A percentile compares a stretch with the other conserved stretches of the same genome.
Evolutionary conservation across 164 flowering plant species (phyloP).

Genomic region (Liquidambar formosana): DNA sequence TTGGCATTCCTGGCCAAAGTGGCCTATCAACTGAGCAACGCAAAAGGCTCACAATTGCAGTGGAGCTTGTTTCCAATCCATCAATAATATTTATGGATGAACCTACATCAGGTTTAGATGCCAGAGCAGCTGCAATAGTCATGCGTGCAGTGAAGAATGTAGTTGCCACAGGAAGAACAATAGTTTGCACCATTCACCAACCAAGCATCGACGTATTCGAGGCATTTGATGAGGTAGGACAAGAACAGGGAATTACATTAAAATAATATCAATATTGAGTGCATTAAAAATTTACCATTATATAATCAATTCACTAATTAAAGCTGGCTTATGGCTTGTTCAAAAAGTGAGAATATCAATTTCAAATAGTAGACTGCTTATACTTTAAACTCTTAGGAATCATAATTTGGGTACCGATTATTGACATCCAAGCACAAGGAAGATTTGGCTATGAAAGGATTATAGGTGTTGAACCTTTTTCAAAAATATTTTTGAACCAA

Average conservation of each 20-base stretch:
- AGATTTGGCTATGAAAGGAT: too few species aligned
- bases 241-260: neutral
- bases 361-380: too few species aligned
- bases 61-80: slow-evolving; percentile 57
- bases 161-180: slow-evolving; percentile 53
- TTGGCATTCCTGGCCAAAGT: slow-evolving; percentile 47
- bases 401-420: too few species aligned
- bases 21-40: slow-evolving; percentile 55
- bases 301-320: too few species aligned
- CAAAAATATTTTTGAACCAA: too few species aligned
- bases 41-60: slow-evolving; percentile 53
- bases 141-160: slow-evolving; percentile 59
- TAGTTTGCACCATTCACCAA: slow-evolving; percentile 52
- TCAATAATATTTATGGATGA: slow-evolving; percentile 60
- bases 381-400: too few species aligned
- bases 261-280: too few species aligned
- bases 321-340: too few species aligned
- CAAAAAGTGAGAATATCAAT: too few species aligned
- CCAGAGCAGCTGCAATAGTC: slow-evolving; percentile 61
- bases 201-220: slow-evolving; percentile 46
- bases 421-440: too few species aligned
- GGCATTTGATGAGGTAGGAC: slow-evolving; percentile 42
- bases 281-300: neutral
- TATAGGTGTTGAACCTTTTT: too few species aligned
- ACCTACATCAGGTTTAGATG: slow-evolving; percentile 61